Percentiles rank a stretch among this genome's conserved stretches.
These are phyloP conservation scores for Neurospora cerealis DNA, from an alignment of 495 filamentous ascomycete species.

Conservation along the genomic window DNA sequence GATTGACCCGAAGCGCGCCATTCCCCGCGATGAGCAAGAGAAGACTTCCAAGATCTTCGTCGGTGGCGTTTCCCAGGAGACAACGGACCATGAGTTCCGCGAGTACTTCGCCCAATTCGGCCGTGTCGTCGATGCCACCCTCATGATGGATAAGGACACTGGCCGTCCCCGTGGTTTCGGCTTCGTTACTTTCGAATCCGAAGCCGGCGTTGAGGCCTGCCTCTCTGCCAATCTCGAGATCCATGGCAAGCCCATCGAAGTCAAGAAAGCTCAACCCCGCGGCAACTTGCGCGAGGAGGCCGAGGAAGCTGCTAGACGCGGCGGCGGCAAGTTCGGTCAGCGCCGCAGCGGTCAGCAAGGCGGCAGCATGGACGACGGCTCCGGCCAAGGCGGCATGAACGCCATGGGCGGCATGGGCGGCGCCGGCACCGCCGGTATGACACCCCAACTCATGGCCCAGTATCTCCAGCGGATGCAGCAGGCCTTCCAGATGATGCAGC, in stretches of 20 bases:
- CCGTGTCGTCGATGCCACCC: conserved; percentile 88
- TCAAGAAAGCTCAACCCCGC: conserved; percentile 93
- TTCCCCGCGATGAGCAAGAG: conserved; percentile 95
- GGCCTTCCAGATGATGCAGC: conserved; percentile 91
- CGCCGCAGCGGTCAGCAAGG: conserved; percentile 23
- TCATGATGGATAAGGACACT: conserved; percentile 99
- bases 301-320: conserved; percentile 57
- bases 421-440: conserved; percentile 55
- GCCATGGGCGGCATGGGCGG: conserved; percentile 21
- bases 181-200: conserved; percentile 98
- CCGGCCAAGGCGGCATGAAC: not conserved
- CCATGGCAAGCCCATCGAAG: conserved; percentile 90
- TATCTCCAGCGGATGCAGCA: conserved; percentile 97
- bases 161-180: conserved; percentile 91
- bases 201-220: conserved; percentile 87
- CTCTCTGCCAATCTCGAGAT: conserved; percentile 74
- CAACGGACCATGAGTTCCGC: conserved; percentile 89
- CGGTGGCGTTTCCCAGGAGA: conserved; percentile 93
- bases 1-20: conserved; percentile 98
- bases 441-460: conserved; percentile 93
- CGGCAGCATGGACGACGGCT: conserved; percentile 3
- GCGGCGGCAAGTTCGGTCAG: conserved; percentile 32
- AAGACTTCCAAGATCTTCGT: conserved; percentile 98
- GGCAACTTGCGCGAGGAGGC: conserved; percentile 92
- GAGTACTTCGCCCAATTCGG: conserved; percentile 95